Conservation (phyloP, 768 basidiomycete species). For the Leccinum rimulosum region DNA sequence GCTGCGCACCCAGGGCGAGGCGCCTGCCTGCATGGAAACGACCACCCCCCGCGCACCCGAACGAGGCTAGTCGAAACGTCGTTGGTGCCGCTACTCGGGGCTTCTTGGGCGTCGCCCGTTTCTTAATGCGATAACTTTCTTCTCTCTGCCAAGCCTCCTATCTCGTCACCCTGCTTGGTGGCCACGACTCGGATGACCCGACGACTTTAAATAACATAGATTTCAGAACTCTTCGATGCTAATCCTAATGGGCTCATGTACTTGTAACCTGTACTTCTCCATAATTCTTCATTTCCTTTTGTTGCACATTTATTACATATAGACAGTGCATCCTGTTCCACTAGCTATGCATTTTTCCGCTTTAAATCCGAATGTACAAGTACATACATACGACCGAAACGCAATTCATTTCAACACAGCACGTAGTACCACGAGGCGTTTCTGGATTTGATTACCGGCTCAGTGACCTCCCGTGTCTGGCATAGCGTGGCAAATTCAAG, state of each 20-base stretch:
- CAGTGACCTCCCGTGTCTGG: too few relatives aligned
- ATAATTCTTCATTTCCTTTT: neutral
- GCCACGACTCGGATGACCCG: neutral
- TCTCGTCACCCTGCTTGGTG: neutral
- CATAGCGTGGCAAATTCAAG: too few relatives aligned
- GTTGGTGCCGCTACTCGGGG: conserved; percentile 2
- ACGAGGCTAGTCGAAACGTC: neutral
- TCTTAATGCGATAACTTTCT: conserved; percentile 13
- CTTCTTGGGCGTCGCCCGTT: conserved; percentile 7
- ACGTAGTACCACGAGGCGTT: neutral
- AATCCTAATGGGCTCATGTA: neutral
- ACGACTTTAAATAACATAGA: neutral
- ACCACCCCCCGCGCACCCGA: conserved; percentile 15
- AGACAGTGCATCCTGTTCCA: neutral
- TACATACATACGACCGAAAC: neutral
- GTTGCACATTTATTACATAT: neutral
- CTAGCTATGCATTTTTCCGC: neutral
- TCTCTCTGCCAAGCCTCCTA: neutral
- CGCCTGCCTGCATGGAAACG: conserved; percentile 22
- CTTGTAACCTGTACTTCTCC: neutral
- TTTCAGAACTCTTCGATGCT: neutral
- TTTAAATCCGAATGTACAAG: neutral
- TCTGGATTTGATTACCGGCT: neutral
- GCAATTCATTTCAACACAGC: neutral
- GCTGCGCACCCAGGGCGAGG: conserved; percentile 22